Conservation (phyloP, 2,329 filamentous ascomycete genomes). For the Colletotrichum lindemuthianum region DNA sequence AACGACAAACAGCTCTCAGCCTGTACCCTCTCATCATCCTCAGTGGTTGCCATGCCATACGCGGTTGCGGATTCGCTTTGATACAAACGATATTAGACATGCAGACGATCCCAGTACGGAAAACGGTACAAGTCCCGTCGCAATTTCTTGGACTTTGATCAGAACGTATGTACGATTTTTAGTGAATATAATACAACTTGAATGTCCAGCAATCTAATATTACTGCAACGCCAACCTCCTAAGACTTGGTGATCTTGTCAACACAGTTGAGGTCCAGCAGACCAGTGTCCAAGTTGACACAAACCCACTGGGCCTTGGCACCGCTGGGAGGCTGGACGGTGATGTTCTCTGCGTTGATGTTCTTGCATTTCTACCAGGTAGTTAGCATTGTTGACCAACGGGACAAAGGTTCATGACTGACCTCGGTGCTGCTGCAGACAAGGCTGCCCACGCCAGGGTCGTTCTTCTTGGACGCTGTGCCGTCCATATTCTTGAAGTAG, state of each 20-base stretch:
- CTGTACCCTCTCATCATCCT: too few relatives aligned
- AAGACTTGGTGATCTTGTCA: slow-evolving; percentile 20
- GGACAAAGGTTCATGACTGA: neutral
- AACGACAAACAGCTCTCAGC: too few relatives aligned
- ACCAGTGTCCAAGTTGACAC: slow-evolving; percentile 29
- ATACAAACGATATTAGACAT: too few relatives aligned
- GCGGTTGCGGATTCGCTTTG: too few relatives aligned
- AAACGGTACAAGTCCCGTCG: too few relatives aligned
- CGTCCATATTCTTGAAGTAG: slow-evolving; percentile 36
- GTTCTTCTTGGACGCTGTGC: slow-evolving; percentile 32
- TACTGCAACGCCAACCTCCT: neutral
- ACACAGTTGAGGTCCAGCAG: slow-evolving; percentile 34
- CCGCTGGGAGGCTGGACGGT: slow-evolving; percentile 33
- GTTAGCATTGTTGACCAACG: neutral
- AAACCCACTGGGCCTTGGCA: slow-evolving; percentile 29
- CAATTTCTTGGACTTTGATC: too few relatives aligned
- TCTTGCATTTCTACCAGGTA: slow-evolving; percentile 22
- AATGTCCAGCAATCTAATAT: neutral
- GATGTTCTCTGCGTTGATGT: slow-evolving; percentile 34
- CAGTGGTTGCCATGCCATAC: too few relatives aligned
- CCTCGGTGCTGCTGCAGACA: slow-evolving; percentile 34
- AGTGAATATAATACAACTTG: neutral
- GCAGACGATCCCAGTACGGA: too few relatives aligned
- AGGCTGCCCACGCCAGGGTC: slow-evolving; percentile 34
- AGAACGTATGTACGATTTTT: too few relatives aligned